Base-by-base conservation (phyloP, 345 rosid genomes). In the Arabis hirsuta region DNA sequence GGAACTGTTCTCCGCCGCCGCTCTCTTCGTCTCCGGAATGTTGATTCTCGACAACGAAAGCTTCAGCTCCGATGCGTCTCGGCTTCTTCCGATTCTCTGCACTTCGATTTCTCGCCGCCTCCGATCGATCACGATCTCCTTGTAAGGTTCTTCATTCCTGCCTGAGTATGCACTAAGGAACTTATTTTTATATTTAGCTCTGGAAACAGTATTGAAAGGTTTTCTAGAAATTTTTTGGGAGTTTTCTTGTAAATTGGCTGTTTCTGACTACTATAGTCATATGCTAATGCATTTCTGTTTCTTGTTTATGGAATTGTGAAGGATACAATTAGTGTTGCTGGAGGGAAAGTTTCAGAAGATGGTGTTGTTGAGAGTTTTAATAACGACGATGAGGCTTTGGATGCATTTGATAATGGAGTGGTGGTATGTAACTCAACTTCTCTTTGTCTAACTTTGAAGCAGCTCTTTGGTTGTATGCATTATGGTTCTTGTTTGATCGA, bases 351-450 rank as follows among this genome's bases (percentile, higher is more conserved):
- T n/a, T 90, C 96, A 19, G 91, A 74, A 48, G 90, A 82, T 62
- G 96, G 96, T 45, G 20, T 87, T 72, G 80, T 92, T 60, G 89
- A 90, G 79, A 85, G 90, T 67, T 92, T 87, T 51, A 85, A 79
- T 64, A 92, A 90, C 41, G 98, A 92, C 26, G 93, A 90, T 46
- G 92, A 88, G 63, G 96, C 96, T n/a, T 81, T 92, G 19, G 88
- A 84, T 79, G 93, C 96, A 12, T 83, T 82, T 73, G 77, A 84
- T 54, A 82, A 80, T 71, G 90, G 84, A n/a, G 83, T 77, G 14
- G 90, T 77, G 87, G 96, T 90, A 79, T 29, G 84, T 75, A 12
- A 46, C 72, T 56, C 5, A 16, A 9, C 53, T 20, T 57, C 24
- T 24, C 57, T 60, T 53, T 32, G 8, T 66, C 58, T 53, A 27